Evolutionary conservation across 192 early-diverging fungal species (phyloP).

Genomic region (Coemansia sp.): DNA sequence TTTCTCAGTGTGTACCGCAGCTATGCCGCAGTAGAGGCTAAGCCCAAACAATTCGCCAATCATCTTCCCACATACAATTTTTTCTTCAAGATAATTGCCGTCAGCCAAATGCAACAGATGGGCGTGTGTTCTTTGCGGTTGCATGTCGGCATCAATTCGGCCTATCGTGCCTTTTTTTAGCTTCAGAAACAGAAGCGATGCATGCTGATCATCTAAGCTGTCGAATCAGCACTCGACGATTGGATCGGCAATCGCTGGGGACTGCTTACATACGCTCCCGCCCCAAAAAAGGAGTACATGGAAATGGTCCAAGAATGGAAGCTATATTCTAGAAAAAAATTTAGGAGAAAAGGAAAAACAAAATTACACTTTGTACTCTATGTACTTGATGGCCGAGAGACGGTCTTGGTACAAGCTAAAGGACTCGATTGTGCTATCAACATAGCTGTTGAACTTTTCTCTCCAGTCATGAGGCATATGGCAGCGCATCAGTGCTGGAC

Average conservation of each 20-base stretch:
- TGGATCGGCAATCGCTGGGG: neutral
- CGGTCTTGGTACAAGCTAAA: neutral
- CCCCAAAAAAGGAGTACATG: neutral
- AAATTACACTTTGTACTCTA: neutral
- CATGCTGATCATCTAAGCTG: neutral
- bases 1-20: neutral
- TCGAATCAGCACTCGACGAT: neutral
- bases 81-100: neutral
- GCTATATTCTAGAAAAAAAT: neutral
- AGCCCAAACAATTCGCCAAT: conserved; percentile 2
- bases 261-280: neutral
- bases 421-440: neutral
- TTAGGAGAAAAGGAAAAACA: neutral
- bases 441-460: conserved; percentile 7
- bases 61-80: neutral
- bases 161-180: neutral
- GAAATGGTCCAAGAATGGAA: neutral
- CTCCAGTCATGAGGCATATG: conserved; percentile 5
- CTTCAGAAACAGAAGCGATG: neutral
- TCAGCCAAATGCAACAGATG: neutral
- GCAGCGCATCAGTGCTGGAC: conserved; percentile 2
- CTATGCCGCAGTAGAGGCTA: neutral
- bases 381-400: conserved; percentile 7
- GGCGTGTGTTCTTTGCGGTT: neutral
- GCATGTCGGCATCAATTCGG: neutral